A percentile compares a stretch with the other conserved stretches of the same genome.
phyloP scores from a whole-genome alignment of 192 early-diverging fungal species.

The Backusella sp. region DNA sequence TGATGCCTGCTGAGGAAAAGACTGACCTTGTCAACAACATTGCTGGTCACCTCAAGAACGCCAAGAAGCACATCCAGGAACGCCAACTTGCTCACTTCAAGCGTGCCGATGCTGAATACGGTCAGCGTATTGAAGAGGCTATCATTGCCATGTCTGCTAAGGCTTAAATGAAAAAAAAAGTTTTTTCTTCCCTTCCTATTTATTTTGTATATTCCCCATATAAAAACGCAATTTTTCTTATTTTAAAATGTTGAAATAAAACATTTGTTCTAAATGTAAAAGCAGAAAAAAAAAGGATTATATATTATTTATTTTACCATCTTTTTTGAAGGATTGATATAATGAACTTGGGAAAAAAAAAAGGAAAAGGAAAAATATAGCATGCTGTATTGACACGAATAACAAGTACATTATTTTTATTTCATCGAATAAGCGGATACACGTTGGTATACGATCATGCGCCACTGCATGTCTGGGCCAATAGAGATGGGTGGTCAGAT shows the following conservation, averaged over 20 bases:
- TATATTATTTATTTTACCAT: too few species aligned
- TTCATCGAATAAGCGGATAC: too few species aligned
- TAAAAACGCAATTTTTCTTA: neutral
- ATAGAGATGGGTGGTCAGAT: too few species aligned
- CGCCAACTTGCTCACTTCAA: conserved; percentile 71
- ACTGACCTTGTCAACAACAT: conserved; percentile 61
- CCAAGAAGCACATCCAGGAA: conserved; percentile 65
- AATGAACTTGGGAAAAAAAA: too few species aligned
- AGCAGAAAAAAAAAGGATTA: too few species aligned
- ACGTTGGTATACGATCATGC: too few species aligned
- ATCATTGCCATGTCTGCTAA: conserved; percentile 23
- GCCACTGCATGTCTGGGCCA: too few species aligned
- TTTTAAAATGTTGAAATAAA: neutral
- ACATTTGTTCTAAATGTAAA: conserved; percentile 1
- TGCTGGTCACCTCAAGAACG: conserved; percentile 58
- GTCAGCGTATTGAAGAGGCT: conserved; percentile 62
- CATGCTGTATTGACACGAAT: too few species aligned
- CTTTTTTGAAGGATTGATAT: too few species aligned
- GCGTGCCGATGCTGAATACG: conserved; percentile 74
- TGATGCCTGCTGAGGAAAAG: conserved; percentile 63
- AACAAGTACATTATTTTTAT: too few species aligned
- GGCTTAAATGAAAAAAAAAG: conserved; percentile 26
- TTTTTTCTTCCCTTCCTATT: neutral
- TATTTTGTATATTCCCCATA: conserved; percentile 1
- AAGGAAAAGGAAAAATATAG: too few species aligned